These are phyloP conservation scores for Penicillium thymicola DNA, from an alignment of 2,329 filamentous ascomycete species.

Conservation along the genomic window DNA sequence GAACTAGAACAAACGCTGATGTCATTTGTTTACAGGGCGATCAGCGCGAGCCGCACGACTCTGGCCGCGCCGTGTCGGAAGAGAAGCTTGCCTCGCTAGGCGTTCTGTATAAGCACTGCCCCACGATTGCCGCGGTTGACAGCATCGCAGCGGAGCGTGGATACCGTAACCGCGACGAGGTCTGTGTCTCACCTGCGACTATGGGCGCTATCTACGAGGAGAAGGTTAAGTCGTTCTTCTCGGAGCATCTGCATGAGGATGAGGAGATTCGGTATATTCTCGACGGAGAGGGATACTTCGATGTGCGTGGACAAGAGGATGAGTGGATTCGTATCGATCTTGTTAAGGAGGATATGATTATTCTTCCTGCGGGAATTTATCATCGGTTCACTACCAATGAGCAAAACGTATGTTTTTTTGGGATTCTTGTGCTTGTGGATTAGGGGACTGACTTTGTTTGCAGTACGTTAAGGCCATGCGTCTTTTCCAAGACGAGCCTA, in stretches of 20 bases:
- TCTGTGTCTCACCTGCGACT: constrained; percentile 78
- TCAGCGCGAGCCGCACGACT: constrained; percentile 88
- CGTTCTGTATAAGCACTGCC: constrained; percentile 72
- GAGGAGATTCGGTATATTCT: constrained; percentile 97
- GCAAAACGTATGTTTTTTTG: constrained; percentile 66
- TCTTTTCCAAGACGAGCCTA: constrained; percentile 96
- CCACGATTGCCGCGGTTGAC: constrained; percentile 66
- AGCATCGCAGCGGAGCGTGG: constrained; percentile 68
- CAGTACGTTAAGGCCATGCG: constrained; percentile 95
- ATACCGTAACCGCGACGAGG: constrained; percentile 94
- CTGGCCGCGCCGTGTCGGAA: constrained; percentile 64
- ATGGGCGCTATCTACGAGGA: constrained; percentile 88
- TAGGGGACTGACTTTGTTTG: constrained; percentile 9
- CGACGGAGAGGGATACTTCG: constrained; percentile 86
- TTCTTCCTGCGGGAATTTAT: constrained; percentile 92
- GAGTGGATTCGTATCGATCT: constrained; percentile 85
- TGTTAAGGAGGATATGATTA: constrained; percentile 84
- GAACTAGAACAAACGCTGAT: constrained; percentile 7
- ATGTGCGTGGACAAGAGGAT: constrained; percentile 78
- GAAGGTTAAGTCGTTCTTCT: constrained; percentile 91
- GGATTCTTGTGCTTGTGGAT: neutral
- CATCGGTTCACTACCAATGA: constrained; percentile 95
- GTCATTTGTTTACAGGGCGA: constrained; percentile 64
- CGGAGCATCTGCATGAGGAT: constrained; percentile 95
- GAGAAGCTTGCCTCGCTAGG: constrained; percentile 70